Evolutionary conservation across 352 stramenopile genomes (phyloP), one percentile per base, ranked within the genome.

Genomic region (Globisporangium carolinianum): DNA sequence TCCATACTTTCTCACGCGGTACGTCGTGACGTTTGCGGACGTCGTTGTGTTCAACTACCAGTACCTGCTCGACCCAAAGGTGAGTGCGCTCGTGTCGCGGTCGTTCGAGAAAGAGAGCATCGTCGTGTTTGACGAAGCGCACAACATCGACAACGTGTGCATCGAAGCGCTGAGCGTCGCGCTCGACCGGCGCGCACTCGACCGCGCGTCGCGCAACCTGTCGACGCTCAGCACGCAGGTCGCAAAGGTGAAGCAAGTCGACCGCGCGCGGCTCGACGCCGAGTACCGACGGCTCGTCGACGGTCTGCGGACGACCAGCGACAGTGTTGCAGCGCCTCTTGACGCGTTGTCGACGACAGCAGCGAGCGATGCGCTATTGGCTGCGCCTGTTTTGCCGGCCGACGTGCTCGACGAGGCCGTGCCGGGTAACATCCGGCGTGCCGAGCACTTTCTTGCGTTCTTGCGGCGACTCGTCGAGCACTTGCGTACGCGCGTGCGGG

Each of bases 31-130:
- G 7, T 96, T 98, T 61, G 97, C 97, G 1, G 97, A 98, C 57
- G 91, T 99, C 46, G 68, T 99, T 3, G 95, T 99, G 47, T 99
- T 98, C 79, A 99, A 99, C 68, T 99, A 99, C 80, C 97, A 99
- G 81, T 99, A 99, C 76, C 98, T 99, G 95, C 84, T 99, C 32
- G 97, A 99, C 80, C 97, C 97, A 32, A 99, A 99, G 69, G 91
- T 98, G 6, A 88, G 83, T 48, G 73, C 79, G 37, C 69, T 94
- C 65, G 88, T 98, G 15, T 97, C 89, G n/a, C 70, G 94, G 35
- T 86, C 98, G 65, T 88, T 99, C 49, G 95, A 99, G 67, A 91
- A 88, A 56, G 85, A 94, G 56, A 90, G 82, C 61, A 95, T 96
- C 55, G 73, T 96, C 17, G 95, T 99, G 2, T 99, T 99, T 73